A percentile compares a stretch with the other conserved stretches of the same genome.
phyloP scores from a whole-genome alignment of 202 grass and related monocot species.

The Hordeum pubiflorum region DNA sequence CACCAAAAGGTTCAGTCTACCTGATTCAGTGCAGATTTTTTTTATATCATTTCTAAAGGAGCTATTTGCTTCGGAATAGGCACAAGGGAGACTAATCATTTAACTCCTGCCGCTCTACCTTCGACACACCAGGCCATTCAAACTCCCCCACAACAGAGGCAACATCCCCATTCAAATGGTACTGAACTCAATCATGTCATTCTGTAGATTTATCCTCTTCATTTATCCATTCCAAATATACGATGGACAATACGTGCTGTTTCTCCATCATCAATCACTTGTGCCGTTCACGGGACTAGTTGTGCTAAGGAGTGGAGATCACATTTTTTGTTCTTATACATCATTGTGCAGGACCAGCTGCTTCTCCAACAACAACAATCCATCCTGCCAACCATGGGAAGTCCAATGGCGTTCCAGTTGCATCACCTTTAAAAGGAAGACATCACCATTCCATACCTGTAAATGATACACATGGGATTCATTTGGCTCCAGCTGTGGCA shows the following conservation, averaged over 20 bases:
- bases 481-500: slow-evolving; percentile 29
- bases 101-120: slow-evolving; percentile 7
- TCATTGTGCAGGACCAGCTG: slow-evolving; percentile 29
- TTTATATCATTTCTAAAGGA: neutral
- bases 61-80: slow-evolving; percentile 4
- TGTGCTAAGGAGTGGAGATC: slow-evolving; percentile 8
- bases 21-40: neutral
- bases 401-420: slow-evolving; percentile 23
- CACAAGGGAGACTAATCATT: slow-evolving; percentile 1
- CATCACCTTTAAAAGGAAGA: slow-evolving; percentile 35
- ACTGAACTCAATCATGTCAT: slow-evolving; percentile 18
- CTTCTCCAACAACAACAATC: slow-evolving; percentile 27
- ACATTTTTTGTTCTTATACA: slow-evolving; percentile 14
- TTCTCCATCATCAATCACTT: slow-evolving; percentile 36
- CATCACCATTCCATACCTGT: slow-evolving; percentile 24
- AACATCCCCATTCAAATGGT: slow-evolving; percentile 30
- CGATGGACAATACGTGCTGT: slow-evolving; percentile 19
- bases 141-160: neutral
- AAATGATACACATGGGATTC: slow-evolving; percentile 33
- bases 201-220: slow-evolving; percentile 15
- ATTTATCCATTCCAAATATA: slow-evolving; percentile 23
- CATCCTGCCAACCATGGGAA: slow-evolving; percentile 35
- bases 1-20: slow-evolving; percentile 29
- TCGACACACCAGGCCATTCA: neutral
- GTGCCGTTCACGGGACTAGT: slow-evolving; percentile 14